Percentiles rank a stretch among this genome's conserved stretches.
These are phyloP conservation scores for Alternaria alternata DNA, from an alignment of 2,329 filamentous ascomycete species.

Conservation along the genomic window DNA sequence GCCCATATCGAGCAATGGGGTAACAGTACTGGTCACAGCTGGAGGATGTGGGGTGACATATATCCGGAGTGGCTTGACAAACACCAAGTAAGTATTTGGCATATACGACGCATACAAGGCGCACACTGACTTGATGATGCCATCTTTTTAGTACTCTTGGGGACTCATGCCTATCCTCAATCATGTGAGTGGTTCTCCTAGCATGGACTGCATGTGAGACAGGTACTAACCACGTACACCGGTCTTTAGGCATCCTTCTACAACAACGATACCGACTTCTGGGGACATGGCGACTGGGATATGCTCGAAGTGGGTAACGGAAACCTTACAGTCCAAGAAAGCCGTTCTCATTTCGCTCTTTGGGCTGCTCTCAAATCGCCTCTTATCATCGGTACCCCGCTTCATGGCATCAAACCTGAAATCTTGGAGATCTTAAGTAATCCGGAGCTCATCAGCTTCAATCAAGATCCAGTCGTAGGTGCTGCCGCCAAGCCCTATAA, in stretches of 20 bases:
- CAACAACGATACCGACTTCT: conserved; percentile 28
- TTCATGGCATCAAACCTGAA: conserved; percentile 48
- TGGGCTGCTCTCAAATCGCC: conserved; percentile 55
- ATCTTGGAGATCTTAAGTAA: conserved; percentile 53
- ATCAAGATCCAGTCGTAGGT: conserved; percentile 56
- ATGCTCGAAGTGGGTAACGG: conserved; percentile 52
- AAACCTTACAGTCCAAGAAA: conserved; percentile 38
- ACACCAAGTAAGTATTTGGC: neutral
- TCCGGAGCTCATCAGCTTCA: conserved; percentile 54
- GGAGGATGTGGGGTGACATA: conserved; percentile 42
- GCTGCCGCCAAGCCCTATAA: conserved; percentile 50
- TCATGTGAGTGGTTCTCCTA: conserved; percentile 2
- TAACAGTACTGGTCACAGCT: conserved; percentile 42
- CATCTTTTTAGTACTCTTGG: conserved; percentile 6
- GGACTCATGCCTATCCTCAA: conserved; percentile 32
- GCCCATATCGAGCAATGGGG: conserved; percentile 45
- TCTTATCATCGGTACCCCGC: conserved; percentile 54
- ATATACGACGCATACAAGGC: neutral
- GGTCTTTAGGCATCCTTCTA: conserved; percentile 23
- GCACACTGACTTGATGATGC: neutral
- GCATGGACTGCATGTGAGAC: neutral
- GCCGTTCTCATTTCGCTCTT: conserved; percentile 50
- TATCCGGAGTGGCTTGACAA: conserved; percentile 26
- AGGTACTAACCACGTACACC: neutral
- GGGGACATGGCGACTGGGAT: conserved; percentile 36